phyloP scores from a whole-genome alignment of 306 rosid genomes.

The Senna siamea region DNA sequence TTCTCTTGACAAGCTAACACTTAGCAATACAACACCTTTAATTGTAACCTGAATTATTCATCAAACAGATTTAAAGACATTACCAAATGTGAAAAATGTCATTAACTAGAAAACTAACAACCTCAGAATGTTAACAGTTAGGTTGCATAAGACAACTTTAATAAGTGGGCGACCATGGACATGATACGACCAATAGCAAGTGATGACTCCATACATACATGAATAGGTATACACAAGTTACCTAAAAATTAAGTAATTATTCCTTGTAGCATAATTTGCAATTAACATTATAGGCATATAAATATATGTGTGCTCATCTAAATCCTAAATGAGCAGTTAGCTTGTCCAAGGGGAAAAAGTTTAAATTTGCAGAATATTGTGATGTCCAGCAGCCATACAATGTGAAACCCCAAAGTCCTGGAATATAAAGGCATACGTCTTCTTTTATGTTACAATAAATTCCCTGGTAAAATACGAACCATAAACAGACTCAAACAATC shows the following conservation, averaged over 20 bases:
- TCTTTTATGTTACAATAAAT: neutral
- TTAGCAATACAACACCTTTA: conserved; percentile 76
- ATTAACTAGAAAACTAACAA: conserved; percentile 16
- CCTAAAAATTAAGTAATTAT: neutral
- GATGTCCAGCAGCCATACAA: neutral
- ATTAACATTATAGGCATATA: neutral
- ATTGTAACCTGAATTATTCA: conserved; percentile 62
- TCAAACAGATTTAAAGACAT: neutral
- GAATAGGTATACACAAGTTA: neutral
- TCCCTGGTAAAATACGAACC: neutral
- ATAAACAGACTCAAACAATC: neutral
- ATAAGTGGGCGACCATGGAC: neutral
- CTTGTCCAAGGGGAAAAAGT: neutral
- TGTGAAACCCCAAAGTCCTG: neutral
- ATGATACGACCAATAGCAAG: neutral
- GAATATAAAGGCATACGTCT: neutral
- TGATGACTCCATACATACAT: neutral
- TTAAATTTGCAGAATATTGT: neutral
- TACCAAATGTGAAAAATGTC: neutral
- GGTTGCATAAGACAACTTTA: neutral
- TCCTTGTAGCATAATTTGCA: conserved; percentile 10
- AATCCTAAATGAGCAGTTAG: neutral
- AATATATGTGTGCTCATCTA: neutral
- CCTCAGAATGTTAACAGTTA: neutral
- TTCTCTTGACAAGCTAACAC: conserved; percentile 83